Evolutionary conservation across 371 early-diverging fungal species (phyloP).

Genomic region (Basidiobolus meristosporus): DNA sequence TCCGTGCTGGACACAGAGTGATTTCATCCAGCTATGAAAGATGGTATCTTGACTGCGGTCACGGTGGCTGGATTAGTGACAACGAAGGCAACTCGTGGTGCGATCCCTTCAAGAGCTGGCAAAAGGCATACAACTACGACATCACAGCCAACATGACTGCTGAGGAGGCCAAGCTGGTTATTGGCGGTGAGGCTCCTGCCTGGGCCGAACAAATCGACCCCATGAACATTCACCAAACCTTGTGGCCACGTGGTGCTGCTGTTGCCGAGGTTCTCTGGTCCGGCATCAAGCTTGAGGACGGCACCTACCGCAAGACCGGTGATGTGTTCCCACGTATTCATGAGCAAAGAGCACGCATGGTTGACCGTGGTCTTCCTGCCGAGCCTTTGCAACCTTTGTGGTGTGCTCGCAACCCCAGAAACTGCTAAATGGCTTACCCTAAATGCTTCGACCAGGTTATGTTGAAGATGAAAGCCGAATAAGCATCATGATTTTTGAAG

Average conservation of each 20-base stretch:
- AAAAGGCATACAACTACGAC: conserved; percentile 54
- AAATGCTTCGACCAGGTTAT: too few species aligned
- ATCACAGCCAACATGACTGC: conserved; percentile 8
- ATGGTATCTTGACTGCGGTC: conserved; percentile 54
- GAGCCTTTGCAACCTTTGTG: too few species aligned
- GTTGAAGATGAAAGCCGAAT: too few species aligned
- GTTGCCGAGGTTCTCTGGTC: conserved; percentile 60
- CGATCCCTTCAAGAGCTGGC: conserved; percentile 64
- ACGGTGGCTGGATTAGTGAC: conserved; percentile 44
- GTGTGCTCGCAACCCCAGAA: too few species aligned
- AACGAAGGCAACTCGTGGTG: conserved; percentile 58
- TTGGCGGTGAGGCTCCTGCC: conserved; percentile 34
- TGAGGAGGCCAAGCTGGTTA: too few species aligned
- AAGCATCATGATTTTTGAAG: too few species aligned
- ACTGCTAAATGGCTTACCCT: too few species aligned
- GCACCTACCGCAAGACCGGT: conserved; percentile 24
- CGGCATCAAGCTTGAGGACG: conserved; percentile 30
- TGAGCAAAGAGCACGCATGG: conserved; percentile 50
- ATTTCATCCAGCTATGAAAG: too few species aligned
- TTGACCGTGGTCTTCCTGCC: conserved; percentile 39
- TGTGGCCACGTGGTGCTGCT: conserved; percentile 59
- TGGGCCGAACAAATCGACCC: conserved; percentile 61
- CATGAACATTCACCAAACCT: conserved; percentile 25
- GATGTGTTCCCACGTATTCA: conserved; percentile 47
- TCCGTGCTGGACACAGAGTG: too few species aligned